Evolutionary conservation across 805 yeast species (phyloP).

Genomic region (Hanseniaspora valbyensis): DNA sequence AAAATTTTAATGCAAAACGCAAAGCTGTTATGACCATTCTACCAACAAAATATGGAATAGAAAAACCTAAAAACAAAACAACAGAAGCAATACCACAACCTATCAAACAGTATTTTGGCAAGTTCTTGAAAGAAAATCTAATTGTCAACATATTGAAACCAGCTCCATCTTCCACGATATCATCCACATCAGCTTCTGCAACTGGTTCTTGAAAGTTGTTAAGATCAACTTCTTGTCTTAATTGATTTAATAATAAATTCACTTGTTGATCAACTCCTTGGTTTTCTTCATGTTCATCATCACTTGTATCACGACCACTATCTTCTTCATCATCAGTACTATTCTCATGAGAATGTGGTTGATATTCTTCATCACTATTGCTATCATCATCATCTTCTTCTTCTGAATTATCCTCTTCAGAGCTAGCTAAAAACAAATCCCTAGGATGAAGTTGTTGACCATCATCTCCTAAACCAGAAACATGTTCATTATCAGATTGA

Average conservation of each 20-base stretch:
- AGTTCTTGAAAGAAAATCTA: neutral
- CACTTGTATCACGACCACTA: slow-evolving; percentile 20
- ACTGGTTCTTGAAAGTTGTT: too few relatives aligned
- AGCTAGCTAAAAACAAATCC: too few relatives aligned
- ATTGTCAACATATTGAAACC: slow-evolving; percentile 1
- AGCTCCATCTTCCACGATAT: neutral
- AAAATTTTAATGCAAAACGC: neutral
- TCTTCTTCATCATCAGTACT: neutral
- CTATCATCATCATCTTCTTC: slow-evolving; percentile 17
- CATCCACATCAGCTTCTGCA: neutral
- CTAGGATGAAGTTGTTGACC: too few relatives aligned
- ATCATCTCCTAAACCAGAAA: too few relatives aligned
- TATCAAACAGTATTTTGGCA: slow-evolving; percentile 8
- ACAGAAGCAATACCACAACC: slow-evolving; percentile 3
- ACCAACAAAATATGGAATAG: slow-evolving; percentile 7
- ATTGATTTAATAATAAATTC: slow-evolving; percentile 6
- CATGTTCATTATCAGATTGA: too few relatives aligned
- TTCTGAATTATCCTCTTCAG: slow-evolving; percentile 10
- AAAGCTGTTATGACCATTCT: neutral
- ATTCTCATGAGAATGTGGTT: neutral
- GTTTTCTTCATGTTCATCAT: slow-evolving; percentile 22
- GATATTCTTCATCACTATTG: slow-evolving; percentile 18
- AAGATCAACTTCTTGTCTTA: slow-evolving; percentile 16
- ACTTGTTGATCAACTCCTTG: slow-evolving; percentile 15
- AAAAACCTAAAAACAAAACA: slow-evolving; percentile 3